Conservation (phyloP, 768 basidiomycete species). For the Dioszegia hungarica region DNA sequence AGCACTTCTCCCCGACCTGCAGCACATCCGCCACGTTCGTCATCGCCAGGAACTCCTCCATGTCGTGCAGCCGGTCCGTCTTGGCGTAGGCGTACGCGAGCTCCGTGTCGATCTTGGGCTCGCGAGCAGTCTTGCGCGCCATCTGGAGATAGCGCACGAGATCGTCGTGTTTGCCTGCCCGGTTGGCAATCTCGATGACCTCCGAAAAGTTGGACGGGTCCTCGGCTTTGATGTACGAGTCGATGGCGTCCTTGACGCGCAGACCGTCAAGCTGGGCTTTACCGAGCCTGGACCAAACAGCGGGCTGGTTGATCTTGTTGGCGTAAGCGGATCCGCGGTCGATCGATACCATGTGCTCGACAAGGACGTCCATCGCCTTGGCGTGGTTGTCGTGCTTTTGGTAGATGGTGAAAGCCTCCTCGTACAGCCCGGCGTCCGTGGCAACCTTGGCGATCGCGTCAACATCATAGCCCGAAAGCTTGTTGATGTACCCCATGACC, state of each 20-base stretch:
- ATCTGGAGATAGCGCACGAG: slow-evolving; percentile 96
- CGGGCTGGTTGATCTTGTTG: slow-evolving; percentile 90
- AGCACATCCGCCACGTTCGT: slow-evolving; percentile 97
- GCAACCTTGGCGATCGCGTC: slow-evolving; percentile 95
- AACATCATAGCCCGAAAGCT: slow-evolving; percentile 89
- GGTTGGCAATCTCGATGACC: slow-evolving; percentile 91
- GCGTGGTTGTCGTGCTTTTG: slow-evolving; percentile 95
- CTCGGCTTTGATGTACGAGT: slow-evolving; percentile 96
- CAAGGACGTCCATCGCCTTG: slow-evolving; percentile 92
- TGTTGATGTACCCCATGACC: slow-evolving; percentile 96
- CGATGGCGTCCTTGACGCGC: slow-evolving; percentile 95
- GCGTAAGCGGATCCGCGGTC: slow-evolving; percentile 95
- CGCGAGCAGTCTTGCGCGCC: slow-evolving; percentile 93
- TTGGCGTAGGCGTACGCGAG: slow-evolving; percentile 97
- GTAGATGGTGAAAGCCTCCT: slow-evolving; percentile 95
- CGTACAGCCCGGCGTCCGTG: slow-evolving; percentile 88
- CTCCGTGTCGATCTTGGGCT: slow-evolving; percentile 97
- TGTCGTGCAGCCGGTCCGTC: slow-evolving; percentile 82
- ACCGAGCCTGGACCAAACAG: slow-evolving; percentile 95
- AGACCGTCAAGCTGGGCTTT: slow-evolving; percentile 98
- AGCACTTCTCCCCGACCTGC: slow-evolving; percentile 98
- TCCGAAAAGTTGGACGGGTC: slow-evolving; percentile 91
- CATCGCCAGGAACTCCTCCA: slow-evolving; percentile 98
- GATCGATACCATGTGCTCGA: slow-evolving; percentile 95
- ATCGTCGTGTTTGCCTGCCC: slow-evolving; percentile 84